These are phyloP conservation scores for Lachnellula cervina DNA, from an alignment of 2,329 filamentous ascomycete species.

Conservation along the genomic window DNA sequence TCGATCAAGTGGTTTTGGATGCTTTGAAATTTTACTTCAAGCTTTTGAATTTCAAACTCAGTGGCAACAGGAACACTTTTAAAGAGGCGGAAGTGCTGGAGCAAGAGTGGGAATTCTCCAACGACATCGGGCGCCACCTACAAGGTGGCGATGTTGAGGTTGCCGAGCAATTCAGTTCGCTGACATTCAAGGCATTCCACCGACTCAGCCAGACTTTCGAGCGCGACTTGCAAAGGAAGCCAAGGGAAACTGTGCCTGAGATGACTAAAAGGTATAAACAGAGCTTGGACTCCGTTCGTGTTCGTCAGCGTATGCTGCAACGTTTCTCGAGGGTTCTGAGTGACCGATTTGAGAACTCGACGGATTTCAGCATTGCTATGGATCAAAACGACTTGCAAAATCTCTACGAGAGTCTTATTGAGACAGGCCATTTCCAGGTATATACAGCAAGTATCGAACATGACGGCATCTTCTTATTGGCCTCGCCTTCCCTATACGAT, in stretches of 20 bases:
- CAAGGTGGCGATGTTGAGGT: constrained; percentile 93
- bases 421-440: constrained; percentile 83
- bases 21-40: constrained; percentile 98
- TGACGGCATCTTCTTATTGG: constrained; percentile 76
- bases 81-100: constrained; percentile 97
- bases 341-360: constrained; percentile 93
- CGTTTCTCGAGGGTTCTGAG: constrained; percentile 88
- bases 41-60: constrained; percentile 96
- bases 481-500: constrained; percentile 71
- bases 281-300: constrained; percentile 89
- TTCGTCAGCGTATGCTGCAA: constrained; percentile 92
- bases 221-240: constrained; percentile 76
- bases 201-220: constrained; percentile 89
- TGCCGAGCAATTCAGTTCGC: constrained; percentile 90
- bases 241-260: constrained; percentile 76
- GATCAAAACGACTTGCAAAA: constrained; percentile 64
- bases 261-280: constrained; percentile 98
- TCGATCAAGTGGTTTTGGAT: constrained; percentile 86
- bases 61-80: constrained; percentile 97
- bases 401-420: constrained; percentile 74
- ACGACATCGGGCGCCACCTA: constrained; percentile 86
- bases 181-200: constrained; percentile 88
- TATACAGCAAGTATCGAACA: constrained; percentile 66
- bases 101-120: constrained; percentile 97
- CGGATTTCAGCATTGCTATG: constrained; percentile 85